Evolutionary conservation across 768 basidiomycete species (phyloP).

Genomic region (Lactifluus piperatus): DNA sequence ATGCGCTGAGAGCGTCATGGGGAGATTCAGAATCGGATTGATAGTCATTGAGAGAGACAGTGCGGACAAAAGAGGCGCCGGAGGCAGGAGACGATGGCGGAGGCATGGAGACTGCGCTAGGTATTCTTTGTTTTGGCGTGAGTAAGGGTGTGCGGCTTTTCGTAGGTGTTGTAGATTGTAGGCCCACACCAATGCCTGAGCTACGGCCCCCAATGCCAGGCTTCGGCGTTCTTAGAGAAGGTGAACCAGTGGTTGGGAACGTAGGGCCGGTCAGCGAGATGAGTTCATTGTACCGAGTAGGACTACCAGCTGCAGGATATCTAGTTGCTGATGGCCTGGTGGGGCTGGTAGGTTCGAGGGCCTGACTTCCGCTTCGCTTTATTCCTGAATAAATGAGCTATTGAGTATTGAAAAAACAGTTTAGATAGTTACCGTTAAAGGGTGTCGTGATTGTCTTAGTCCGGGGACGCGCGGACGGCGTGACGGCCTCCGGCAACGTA

Average conservation of each 20-base stretch:
- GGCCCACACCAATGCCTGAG: slow-evolving; percentile 30
- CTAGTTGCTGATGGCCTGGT: slow-evolving; percentile 19
- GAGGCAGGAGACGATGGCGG: slow-evolving; percentile 59
- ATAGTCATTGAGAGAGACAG: slow-evolving; percentile 33
- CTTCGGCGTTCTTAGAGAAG: slow-evolving; percentile 61
- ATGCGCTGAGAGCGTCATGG: slow-evolving; percentile 4
- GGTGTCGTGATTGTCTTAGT: slow-evolving; percentile 33
- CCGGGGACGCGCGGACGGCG: slow-evolving; percentile 41
- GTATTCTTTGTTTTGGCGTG: slow-evolving; percentile 58
- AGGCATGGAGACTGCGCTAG: slow-evolving; percentile 73
- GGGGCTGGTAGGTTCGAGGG: slow-evolving; percentile 16
- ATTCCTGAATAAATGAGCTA: slow-evolving; percentile 50
- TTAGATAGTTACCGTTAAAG: slow-evolving; percentile 3
- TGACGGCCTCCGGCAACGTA: slow-evolving; percentile 26
- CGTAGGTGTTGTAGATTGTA: slow-evolving; percentile 35
- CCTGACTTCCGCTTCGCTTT: slow-evolving; percentile 18
- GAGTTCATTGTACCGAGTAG: slow-evolving; percentile 20
- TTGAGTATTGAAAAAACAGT: slow-evolving; percentile 25
- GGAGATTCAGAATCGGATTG: slow-evolving; percentile 9
- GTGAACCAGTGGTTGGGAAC: slow-evolving; percentile 30
- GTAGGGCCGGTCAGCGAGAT: slow-evolving; percentile 4
- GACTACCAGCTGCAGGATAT: slow-evolving; percentile 16
- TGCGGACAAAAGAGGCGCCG: slow-evolving; percentile 29
- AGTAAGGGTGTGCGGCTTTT: slow-evolving; percentile 30
- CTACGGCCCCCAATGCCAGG: slow-evolving; percentile 33